phyloP scores from a whole-genome alignment of 2,329 filamentous ascomycete genomes.

The Parafenestella ontariensis region DNA sequence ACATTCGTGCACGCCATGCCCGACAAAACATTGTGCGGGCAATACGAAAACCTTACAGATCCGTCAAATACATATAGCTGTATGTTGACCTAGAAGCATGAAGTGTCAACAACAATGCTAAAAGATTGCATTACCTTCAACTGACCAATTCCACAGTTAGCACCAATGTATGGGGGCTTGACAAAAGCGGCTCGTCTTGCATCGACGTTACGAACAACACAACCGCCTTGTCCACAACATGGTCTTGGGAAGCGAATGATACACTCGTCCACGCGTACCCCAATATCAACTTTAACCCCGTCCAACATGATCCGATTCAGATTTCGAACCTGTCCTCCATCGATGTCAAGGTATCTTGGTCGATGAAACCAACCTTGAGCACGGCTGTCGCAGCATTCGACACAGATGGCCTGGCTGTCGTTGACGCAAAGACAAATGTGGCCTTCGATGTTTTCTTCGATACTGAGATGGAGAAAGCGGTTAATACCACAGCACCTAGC shows the following conservation, averaged over 20 bases:
- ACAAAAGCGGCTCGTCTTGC: conserved; percentile 3
- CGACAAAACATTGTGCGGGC: no score
- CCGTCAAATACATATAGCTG: background rate
- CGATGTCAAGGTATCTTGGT: conserved; percentile 8
- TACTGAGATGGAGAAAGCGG: background rate
- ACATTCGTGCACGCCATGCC: no score
- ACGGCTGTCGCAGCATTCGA: background rate
- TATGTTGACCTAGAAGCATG: background rate
- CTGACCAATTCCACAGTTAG: background rate
- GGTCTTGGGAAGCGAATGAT: conserved; percentile 4
- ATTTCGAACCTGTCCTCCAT: conserved; percentile 2
- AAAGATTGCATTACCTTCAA: background rate
- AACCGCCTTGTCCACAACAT: conserved; percentile 2
- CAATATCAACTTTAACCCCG: conserved; percentile 5
- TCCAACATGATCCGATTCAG: conserved; percentile 3
- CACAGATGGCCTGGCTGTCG: background rate
- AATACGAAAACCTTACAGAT: conserved; percentile 1
- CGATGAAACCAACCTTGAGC: conserved; percentile 2
- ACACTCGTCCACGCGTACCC: conserved; percentile 7
- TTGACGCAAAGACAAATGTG: conserved; percentile 5
- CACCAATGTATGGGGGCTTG: conserved; percentile 6
- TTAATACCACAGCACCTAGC: conserved; percentile 5
- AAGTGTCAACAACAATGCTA: background rate
- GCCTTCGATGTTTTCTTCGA: conserved; percentile 7
- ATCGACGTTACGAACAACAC: conserved; percentile 1